phyloP scores from a whole-genome alignment of 495 filamentous ascomycete species.

The Peziza echinospora region DNA sequence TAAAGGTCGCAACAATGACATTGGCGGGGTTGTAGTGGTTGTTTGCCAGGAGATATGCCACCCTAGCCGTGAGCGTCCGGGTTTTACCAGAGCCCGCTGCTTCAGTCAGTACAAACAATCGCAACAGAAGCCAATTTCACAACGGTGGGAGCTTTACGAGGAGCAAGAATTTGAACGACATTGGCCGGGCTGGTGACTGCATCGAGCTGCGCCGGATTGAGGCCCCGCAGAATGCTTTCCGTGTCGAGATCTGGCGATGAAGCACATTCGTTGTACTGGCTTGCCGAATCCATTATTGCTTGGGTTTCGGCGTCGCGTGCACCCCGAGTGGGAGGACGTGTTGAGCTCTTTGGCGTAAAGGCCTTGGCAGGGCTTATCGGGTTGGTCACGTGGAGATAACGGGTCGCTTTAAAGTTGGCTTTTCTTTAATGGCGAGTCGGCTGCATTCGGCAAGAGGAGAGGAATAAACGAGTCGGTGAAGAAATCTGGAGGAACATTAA shows the following conservation, averaged over 20 bases:
- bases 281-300: too few relatives aligned
- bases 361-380: too few relatives aligned
- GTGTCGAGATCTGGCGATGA: background rate
- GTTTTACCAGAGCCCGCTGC: slow-evolving; percentile 61
- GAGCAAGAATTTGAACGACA: slow-evolving; percentile 75
- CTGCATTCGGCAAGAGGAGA: too few relatives aligned
- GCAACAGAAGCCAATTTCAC: too few relatives aligned
- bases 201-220: slow-evolving; percentile 65
- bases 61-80: slow-evolving; percentile 82
- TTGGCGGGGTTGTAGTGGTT: slow-evolving; percentile 49
- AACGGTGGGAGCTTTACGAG: slow-evolving; percentile 20
- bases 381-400: background rate
- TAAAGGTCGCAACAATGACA: slow-evolving; percentile 93
- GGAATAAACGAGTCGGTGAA: too few relatives aligned
- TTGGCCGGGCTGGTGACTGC: slow-evolving; percentile 62
- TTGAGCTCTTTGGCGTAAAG: background rate
- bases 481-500: too few relatives aligned
- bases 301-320: too few relatives aligned
- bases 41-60: slow-evolving; percentile 78
- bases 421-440: too few relatives aligned
- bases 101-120: background rate
- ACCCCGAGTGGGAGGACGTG: background rate
- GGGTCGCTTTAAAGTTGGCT: too few relatives aligned
- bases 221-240: slow-evolving; percentile 38
- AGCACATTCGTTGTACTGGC: too few relatives aligned